phyloP scores from a whole-genome alignment of 2,329 filamentous ascomycete genomes.

The Colletotrichum sp. region DNA sequence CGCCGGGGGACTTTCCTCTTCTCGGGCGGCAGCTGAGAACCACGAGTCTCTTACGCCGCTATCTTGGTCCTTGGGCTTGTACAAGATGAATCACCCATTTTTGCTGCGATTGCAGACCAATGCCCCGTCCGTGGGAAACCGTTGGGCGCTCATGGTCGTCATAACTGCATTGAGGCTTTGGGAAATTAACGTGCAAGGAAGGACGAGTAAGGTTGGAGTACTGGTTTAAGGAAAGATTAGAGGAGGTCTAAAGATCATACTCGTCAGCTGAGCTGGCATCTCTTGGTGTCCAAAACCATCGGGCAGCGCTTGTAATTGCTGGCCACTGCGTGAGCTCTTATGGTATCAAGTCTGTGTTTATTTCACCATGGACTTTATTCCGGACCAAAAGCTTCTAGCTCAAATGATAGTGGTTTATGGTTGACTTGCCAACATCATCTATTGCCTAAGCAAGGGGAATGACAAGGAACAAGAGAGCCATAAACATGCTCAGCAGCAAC shows the following conservation, averaged over 20 bases:
- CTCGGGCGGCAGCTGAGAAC: fast-evolving
- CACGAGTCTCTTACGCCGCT: neutral
- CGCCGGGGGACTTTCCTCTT: fast-evolving
- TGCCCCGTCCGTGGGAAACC: fast-evolving
- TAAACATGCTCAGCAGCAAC: neutral
- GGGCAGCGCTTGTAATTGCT: fast-evolving
- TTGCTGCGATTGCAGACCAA: neutral
- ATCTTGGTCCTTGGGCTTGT: neutral
- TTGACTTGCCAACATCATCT: neutral
- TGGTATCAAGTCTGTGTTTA: too few species aligned
- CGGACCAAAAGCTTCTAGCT: neutral
- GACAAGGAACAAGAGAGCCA: neutral
- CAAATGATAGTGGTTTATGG: neutral
- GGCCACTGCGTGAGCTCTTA: neutral
- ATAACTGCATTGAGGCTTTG: neutral
- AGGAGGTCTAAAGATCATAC: neutral
- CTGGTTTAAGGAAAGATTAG: neutral
- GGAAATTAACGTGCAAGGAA: neutral
- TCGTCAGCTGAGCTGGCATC: fast-evolving
- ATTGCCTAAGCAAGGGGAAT: fast-evolving
- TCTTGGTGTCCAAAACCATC: neutral
- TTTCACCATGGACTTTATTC: too few species aligned
- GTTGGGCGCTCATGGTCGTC: neutral
- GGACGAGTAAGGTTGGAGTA: neutral
- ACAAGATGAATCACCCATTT: neutral